phyloP scores from a whole-genome alignment of 2,329 filamentous ascomycete species.

The Hirsutella minnesotensis region DNA sequence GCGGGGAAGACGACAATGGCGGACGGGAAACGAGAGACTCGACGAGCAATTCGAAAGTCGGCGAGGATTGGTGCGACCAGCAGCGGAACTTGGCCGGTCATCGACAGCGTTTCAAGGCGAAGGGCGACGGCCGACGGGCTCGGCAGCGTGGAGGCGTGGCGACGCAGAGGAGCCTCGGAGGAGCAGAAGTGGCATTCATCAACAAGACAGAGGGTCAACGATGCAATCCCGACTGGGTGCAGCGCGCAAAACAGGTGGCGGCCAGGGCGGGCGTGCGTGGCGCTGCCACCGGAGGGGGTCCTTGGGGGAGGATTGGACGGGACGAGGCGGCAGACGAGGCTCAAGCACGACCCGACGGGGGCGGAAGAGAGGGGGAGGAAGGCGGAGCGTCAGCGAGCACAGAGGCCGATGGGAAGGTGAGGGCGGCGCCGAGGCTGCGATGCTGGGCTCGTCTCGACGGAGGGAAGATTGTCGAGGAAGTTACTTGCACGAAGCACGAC shows the following conservation, averaged over 20 bases:
- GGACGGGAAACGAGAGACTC: not conserved
- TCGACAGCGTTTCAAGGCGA: constrained; percentile 1
- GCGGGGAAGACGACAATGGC: not conserved
- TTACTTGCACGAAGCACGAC: too few relatives aligned
- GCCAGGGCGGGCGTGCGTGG: not conserved
- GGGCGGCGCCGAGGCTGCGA: not conserved
- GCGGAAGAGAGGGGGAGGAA: not conserved
- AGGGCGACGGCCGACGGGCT: not conserved
- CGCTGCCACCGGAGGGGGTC: not conserved
- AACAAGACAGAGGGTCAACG: not conserved
- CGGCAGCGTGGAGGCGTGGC: not conserved
- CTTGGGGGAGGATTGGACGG: not conserved
- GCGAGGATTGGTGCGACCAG: constrained; percentile 1
- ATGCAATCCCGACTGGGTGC: not conserved
- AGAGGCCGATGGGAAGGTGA: not conserved
- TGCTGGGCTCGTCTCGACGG: not conserved
- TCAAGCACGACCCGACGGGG: not conserved
- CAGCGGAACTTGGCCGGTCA: not conserved
- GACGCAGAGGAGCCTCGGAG: not conserved
- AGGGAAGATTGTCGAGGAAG: not conserved
- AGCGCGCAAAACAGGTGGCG: not conserved
- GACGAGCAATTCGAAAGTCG: not conserved
- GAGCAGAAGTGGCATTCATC: constrained; percentile 1
- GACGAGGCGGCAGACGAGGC: not conserved
- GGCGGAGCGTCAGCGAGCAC: not conserved